Percentiles rank a stretch among this genome's conserved stretches.
Evolutionary conservation across 2,329 filamentous ascomycete genomes (phyloP).

Genomic region (Colletotrichum sp.): DNA sequence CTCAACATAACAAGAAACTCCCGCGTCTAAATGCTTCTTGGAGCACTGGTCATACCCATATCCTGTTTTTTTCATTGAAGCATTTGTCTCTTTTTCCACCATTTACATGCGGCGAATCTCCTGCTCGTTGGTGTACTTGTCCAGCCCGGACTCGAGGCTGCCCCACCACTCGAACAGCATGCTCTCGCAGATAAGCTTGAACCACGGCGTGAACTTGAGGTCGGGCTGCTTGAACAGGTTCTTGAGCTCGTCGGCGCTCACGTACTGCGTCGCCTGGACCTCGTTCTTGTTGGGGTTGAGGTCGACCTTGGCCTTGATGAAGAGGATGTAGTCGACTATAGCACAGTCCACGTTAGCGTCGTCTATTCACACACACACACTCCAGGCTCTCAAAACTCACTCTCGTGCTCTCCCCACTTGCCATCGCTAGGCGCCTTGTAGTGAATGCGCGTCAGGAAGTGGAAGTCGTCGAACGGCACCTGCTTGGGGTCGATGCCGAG

Average conservation of each 20-base stretch:
- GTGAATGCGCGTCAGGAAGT: slow-evolving; percentile 95
- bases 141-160: slow-evolving; percentile 79
- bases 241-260: slow-evolving; percentile 82
- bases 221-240: slow-evolving; percentile 80
- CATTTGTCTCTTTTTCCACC: neutral
- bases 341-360: neutral
- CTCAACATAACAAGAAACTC: neutral
- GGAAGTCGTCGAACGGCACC: slow-evolving; percentile 89
- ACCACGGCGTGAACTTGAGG: slow-evolving; percentile 96
- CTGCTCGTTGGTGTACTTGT: slow-evolving; percentile 85
- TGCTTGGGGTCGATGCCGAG: slow-evolving; percentile 88
- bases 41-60: neutral
- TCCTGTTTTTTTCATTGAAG: neutral
- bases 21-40: neutral
- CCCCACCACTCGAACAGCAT: slow-evolving; percentile 99
- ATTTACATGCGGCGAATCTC: slow-evolving; percentile 82
- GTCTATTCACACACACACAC: too few species aligned
- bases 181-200: slow-evolving; percentile 97
- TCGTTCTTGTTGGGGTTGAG: slow-evolving; percentile 86
- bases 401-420: slow-evolving; percentile 99
- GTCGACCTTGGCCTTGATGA: slow-evolving; percentile 94
- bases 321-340: slow-evolving; percentile 95
- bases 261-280: slow-evolving; percentile 84
- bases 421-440: slow-evolving; percentile 97
- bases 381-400: slow-evolving; percentile 56